Conservation (phyloP, 495 filamentous ascomycete genomes). For the Tuber microsphaerosporum region DNA sequence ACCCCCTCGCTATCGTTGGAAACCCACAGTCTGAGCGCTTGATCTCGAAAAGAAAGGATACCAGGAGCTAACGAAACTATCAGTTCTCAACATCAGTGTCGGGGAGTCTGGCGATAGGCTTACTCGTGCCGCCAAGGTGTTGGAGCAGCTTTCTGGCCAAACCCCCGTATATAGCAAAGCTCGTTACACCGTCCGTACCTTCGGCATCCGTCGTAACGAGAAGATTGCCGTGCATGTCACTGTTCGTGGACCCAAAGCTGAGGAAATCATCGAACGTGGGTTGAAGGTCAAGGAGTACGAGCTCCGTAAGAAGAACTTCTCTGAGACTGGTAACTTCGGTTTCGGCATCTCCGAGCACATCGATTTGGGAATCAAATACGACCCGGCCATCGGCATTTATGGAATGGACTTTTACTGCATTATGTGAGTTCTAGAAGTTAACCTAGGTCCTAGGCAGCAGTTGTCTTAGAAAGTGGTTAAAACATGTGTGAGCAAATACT, state of each 20-base stretch:
- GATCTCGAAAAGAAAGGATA: background rate
- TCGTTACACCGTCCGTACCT: constrained; percentile 99
- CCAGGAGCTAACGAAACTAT: constrained; percentile 3
- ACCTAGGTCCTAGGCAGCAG: background rate
- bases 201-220: constrained; percentile 99
- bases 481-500: constrained; percentile 33
- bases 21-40: background rate
- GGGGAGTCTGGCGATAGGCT: constrained; percentile 99
- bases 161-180: constrained; percentile 98
- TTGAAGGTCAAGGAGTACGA: constrained; percentile 99
- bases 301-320: constrained; percentile 97
- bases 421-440: constrained; percentile 59
- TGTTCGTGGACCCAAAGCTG: constrained; percentile 98
- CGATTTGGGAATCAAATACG: constrained; percentile 99
- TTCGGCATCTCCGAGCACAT: constrained; percentile 99
- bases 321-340: constrained; percentile 98
- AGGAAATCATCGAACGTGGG: constrained; percentile 99
- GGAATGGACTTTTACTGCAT: constrained; percentile 99
- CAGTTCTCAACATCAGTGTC: constrained; percentile 98
- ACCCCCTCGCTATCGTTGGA: background rate
- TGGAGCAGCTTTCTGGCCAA: constrained; percentile 98
- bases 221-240: constrained; percentile 99
- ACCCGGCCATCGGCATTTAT: constrained; percentile 98
- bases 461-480: background rate
- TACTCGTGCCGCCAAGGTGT: constrained; percentile 98